Conservation (phyloP, 2,329 filamentous ascomycete genomes). For the Hypoxylon sp. region DNA sequence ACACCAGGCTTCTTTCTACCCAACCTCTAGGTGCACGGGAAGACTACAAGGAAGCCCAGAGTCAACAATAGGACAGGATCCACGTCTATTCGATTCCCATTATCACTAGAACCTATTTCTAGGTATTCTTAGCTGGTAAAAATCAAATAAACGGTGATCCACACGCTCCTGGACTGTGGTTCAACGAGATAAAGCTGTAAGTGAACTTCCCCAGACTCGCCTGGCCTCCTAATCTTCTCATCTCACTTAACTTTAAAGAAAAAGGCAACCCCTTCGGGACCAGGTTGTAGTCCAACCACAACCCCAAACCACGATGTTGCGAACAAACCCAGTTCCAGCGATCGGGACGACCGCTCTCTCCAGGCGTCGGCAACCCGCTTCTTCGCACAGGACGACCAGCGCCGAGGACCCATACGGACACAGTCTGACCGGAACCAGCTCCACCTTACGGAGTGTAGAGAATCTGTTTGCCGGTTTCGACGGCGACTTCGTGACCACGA, state of each 20-base stretch:
- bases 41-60: not conserved
- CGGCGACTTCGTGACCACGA: not conserved
- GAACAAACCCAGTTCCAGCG: not conserved
- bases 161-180: not conserved
- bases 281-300: not conserved
- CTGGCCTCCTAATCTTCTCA: not conserved
- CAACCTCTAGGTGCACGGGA: not conserved
- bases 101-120: not conserved
- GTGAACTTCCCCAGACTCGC: not conserved
- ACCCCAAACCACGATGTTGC: not conserved
- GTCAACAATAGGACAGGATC: not conserved
- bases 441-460: not conserved
- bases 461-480: not conserved
- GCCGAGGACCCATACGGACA: conserved; percentile 9
- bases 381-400: conserved; percentile 4
- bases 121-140: not conserved
- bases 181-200: not conserved
- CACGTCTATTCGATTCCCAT: not conserved
- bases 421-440: not conserved
- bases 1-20: not conserved
- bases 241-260: not conserved
- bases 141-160: not conserved
- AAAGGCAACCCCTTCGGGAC: not conserved
- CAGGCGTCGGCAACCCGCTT: not conserved
- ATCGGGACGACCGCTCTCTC: not conserved